Conservation (phyloP, 140 eudicot genomes). For the Erigeron philadelphicus region DNA sequence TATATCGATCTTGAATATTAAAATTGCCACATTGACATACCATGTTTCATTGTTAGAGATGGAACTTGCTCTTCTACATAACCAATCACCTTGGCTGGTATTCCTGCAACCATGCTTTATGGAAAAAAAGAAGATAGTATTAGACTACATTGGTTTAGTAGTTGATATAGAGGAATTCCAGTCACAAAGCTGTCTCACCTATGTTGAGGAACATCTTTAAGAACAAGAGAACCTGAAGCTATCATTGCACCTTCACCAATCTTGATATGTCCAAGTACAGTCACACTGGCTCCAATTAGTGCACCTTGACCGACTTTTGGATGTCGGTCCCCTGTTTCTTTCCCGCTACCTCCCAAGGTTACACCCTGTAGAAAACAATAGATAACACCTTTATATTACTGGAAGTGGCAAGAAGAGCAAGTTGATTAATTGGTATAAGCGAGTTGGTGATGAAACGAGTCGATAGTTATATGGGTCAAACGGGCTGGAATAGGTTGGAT, state of each 20-base stretch:
- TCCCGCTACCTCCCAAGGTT: slow-evolving; percentile 87
- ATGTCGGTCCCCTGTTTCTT: slow-evolving; percentile 72
- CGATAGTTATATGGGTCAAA: not conserved
- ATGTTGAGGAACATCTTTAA: slow-evolving; percentile 79
- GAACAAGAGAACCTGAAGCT: slow-evolving; percentile 78
- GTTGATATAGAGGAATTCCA: not conserved
- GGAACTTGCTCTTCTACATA: slow-evolving; percentile 65
- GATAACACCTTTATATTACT: not conserved
- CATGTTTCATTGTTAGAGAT: slow-evolving; percentile 73
- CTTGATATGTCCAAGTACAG: slow-evolving; percentile 61
- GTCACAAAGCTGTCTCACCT: slow-evolving; percentile 31
- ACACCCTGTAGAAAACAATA: slow-evolving; percentile 52
- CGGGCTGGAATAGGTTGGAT: not conserved
- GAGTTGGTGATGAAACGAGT: not conserved
- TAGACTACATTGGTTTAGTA: slow-evolving; percentile 1
- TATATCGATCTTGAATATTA: not conserved
- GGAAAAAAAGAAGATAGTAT: not conserved
- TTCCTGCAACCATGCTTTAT: slow-evolving; percentile 67
- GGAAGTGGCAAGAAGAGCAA: not conserved
- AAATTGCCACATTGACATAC: slow-evolving; percentile 27
- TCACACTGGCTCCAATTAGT: slow-evolving; percentile 81
- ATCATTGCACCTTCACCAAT: slow-evolving; percentile 91
- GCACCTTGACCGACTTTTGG: slow-evolving; percentile 86
- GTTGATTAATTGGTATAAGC: not conserved
- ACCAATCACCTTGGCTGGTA: slow-evolving; percentile 69